These are phyloP conservation scores for Talaromyces atroroseus DNA, from an alignment of 2,329 filamentous ascomycete genomes.

Conservation along the genomic window DNA sequence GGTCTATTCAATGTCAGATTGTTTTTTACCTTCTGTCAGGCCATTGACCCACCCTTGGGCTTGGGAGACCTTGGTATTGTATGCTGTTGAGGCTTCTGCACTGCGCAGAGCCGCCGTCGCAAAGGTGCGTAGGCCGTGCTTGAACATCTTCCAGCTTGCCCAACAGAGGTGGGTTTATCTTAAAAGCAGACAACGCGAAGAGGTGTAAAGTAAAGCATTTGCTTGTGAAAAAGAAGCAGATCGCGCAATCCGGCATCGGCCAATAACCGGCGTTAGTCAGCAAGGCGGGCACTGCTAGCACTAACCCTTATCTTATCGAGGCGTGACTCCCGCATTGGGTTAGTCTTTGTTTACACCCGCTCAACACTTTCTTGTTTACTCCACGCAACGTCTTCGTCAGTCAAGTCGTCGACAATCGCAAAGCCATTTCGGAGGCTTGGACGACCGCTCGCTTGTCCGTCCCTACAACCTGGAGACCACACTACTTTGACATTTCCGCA, in stretches of 20 bases:
- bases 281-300: slow-evolving; percentile 19
- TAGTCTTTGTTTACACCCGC: slow-evolving; percentile 28
- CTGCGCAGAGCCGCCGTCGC: slow-evolving; percentile 56
- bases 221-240: not conserved
- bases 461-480: not conserved
- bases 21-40: slow-evolving; percentile 66
- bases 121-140: slow-evolving; percentile 63
- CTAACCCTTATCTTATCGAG: slow-evolving; percentile 30
- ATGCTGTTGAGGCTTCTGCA: slow-evolving; percentile 48
- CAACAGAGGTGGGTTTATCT: not conserved
- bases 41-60: slow-evolving; percentile 74
- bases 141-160: slow-evolving; percentile 55
- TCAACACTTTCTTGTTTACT: slow-evolving; percentile 34
- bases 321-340: slow-evolving; percentile 4
- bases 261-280: slow-evolving; percentile 23
- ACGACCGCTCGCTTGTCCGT: not conserved
- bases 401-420: not conserved
- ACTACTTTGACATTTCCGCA: not conserved
- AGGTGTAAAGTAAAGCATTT: not conserved
- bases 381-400: slow-evolving; percentile 11
- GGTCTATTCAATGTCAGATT: not conserved
- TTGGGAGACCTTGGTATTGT: slow-evolving; percentile 67
- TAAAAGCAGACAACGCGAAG: not conserved
- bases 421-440: not conserved
- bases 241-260: slow-evolving; percentile 12